Base-by-base conservation (phyloP, 805 yeast species). In the Yarrowia porcina region DNA sequence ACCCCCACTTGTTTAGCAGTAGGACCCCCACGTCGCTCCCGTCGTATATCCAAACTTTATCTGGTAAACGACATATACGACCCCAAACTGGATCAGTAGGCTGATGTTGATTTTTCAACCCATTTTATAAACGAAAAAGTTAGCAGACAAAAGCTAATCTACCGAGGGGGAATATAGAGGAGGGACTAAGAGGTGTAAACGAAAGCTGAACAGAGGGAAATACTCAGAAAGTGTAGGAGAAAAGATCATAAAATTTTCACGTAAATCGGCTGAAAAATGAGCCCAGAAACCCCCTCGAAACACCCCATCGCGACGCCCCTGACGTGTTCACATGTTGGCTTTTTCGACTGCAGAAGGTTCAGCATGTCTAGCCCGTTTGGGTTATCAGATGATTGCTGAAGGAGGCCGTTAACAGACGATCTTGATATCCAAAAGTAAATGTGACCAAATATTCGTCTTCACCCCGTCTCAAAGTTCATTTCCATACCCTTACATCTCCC, bases 331-430 rank as follows among this genome's bases (percentile, higher is more conserved):
- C 56, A 49, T 49, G 56, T 49, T 49, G 56, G 21, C 28, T n/a
- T 49, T 49, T 25, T 25, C 28, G 15, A 6, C 18, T 13, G 17
- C 18, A 20, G 11, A 49, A 49, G 56, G 56, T 49, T 49, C 28
- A 21, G 20, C 10, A 20, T 21, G 39, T 33, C 32, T 33, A 10
- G 21, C 33, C 25, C 20, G 2, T 35, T 52, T 52, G 42, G 59
- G 59, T 52, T 52, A 52, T 52, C 59, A 52, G 59, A 52, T 52
- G 59, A 52, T 52, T 52, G 44, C 59, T 50, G 18, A 17, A 20
- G 18, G 27, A 25, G 28, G 28, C 28, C 28, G 28, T 25, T n/a
- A n/a, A n/a, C n/a, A n/a, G n/a, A n/a, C n/a, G n/a, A n/a, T n/a
- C n/a, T n/a, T n/a, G n/a, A n/a, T n/a, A n/a, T 4, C 9, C 15